Percentiles rank a stretch among this genome's conserved stretches.
Conservation (phyloP, 2,329 filamentous ascomycete genomes). For the Ophiocordyceps camponoti-saundersi region DNA sequence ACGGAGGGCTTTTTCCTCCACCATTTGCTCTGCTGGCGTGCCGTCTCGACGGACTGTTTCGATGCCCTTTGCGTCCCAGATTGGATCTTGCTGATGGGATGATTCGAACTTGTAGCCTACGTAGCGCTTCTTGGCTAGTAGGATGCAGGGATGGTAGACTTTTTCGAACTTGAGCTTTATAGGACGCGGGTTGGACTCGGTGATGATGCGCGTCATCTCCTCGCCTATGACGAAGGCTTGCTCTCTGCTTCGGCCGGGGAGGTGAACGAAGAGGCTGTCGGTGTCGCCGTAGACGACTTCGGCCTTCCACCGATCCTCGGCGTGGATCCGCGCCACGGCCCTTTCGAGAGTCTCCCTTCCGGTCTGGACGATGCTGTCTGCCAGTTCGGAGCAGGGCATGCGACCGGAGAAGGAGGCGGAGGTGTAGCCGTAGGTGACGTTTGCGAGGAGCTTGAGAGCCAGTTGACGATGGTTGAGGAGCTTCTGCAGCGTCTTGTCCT, state of each 20-base stretch:
- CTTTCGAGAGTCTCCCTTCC: conserved; percentile 88
- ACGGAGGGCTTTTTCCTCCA: conserved; percentile 81
- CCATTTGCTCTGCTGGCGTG: conserved; percentile 88
- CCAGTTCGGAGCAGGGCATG: conserved; percentile 96
- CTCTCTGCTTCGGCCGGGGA: conserved; percentile 72
- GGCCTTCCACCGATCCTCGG: conserved; percentile 71
- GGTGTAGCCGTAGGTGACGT: conserved; percentile 96
- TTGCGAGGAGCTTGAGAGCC: conserved; percentile 90
- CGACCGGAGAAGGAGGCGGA: conserved; percentile 92
- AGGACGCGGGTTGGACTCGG: conserved; percentile 75
- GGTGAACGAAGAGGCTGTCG: conserved; percentile 80
- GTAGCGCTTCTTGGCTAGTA: conserved; percentile 93
- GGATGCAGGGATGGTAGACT: conserved; percentile 86
- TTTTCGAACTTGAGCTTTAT: conserved; percentile 98
- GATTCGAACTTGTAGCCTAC: conserved; percentile 95
- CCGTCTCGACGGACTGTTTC: conserved; percentile 93
- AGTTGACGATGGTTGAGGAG: conserved; percentile 87
- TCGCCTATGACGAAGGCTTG: conserved; percentile 86
- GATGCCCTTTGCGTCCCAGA: conserved; percentile 96
- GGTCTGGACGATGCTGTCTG: conserved; percentile 94
- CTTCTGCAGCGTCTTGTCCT: conserved; percentile 70
- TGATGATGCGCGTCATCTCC: conserved; percentile 78
- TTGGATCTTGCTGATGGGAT: conserved; percentile 55
- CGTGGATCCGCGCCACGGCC: conserved; percentile 84
- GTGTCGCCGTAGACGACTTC: conserved; percentile 98